These are phyloP conservation scores for Erythrophleum ivorense DNA, from an alignment of 331 rosid species.

Conservation along the genomic window DNA sequence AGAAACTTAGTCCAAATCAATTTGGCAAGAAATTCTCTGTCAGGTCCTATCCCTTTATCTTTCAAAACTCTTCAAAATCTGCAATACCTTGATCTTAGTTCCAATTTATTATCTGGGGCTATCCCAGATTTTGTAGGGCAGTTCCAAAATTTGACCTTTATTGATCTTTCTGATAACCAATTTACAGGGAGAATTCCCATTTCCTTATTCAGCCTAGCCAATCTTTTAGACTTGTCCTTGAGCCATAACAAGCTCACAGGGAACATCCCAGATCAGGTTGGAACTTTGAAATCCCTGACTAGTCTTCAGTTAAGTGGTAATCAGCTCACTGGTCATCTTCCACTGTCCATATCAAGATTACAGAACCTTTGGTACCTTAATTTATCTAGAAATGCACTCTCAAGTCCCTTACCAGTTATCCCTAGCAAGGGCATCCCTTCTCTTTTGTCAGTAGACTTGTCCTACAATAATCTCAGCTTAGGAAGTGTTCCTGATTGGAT, in stretches of 20 bases:
- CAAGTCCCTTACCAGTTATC: constrained; percentile 68
- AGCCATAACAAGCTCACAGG: constrained; percentile 80
- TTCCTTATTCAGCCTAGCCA: constrained; percentile 66
- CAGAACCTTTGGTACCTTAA: constrained; percentile 89
- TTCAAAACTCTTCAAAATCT: constrained; percentile 55
- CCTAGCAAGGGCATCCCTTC: constrained; percentile 69
- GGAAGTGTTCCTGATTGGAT: constrained; percentile 88
- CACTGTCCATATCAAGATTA: constrained; percentile 69
- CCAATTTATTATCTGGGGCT: constrained; percentile 66
- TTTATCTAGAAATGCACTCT: constrained; percentile 75
- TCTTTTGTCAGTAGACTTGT: constrained; percentile 84
- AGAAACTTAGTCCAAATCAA: constrained; percentile 63
- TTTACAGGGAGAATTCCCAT: constrained; percentile 71
- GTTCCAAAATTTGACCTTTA: constrained; percentile 54
- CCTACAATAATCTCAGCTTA: constrained; percentile 79
- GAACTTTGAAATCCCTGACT: constrained; percentile 66
- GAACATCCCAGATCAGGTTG: constrained; percentile 73
- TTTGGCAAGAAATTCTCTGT: constrained; percentile 66
- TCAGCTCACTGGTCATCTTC: constrained; percentile 69
- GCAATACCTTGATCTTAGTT: constrained; percentile 81
- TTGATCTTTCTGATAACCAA: constrained; percentile 82
- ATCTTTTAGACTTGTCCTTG: constrained; percentile 76
- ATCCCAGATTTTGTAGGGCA: constrained; percentile 75
- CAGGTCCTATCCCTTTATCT: constrained; percentile 72
- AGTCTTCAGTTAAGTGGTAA: constrained; percentile 73